Percentiles rank a stretch among this genome's conserved stretches.
Evolutionary conservation across 2,329 filamentous ascomycete genomes (phyloP).

Genomic region (Nothophoma quercina): DNA sequence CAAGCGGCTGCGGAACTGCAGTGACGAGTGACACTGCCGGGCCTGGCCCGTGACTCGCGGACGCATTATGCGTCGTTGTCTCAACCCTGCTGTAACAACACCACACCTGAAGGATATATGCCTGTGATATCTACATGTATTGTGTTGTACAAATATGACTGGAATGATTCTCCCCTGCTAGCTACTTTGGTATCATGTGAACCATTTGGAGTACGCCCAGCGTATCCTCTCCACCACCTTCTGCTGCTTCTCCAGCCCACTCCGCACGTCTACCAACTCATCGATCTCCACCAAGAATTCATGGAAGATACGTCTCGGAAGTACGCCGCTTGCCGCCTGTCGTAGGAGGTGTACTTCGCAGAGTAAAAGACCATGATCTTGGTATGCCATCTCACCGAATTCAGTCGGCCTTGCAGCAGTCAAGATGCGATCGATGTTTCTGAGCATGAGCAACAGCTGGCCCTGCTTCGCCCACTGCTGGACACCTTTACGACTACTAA

Average conservation of each 20-base stretch:
- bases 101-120: too few species aligned
- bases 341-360: constrained; percentile 89
- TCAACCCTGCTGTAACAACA: too few species aligned
- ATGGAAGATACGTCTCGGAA: constrained; percentile 77
- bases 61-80: neutral
- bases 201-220: constrained; percentile 88
- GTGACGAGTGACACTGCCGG: too few species aligned
- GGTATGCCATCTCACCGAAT: constrained; percentile 82
- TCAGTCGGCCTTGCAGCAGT: constrained; percentile 64
- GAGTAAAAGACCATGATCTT: constrained; percentile 87
- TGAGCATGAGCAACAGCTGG: constrained; percentile 77
- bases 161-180: neutral
- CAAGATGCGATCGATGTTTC: constrained; percentile 81
- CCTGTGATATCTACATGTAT: neutral
- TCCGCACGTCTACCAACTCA: constrained; percentile 81
- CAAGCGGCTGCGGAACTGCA: too few species aligned
- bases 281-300: constrained; percentile 90
- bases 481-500: constrained; percentile 75
- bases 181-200: constrained; percentile 36
- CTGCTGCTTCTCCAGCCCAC: constrained; percentile 78
- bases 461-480: constrained; percentile 70
- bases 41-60: neutral
- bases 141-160: too few species aligned
- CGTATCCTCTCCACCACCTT: constrained; percentile 82
- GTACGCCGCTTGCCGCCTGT: constrained; percentile 68